phyloP scores from a whole-genome alignment of 306 rosid species.

The Vigna trinervia region DNA sequence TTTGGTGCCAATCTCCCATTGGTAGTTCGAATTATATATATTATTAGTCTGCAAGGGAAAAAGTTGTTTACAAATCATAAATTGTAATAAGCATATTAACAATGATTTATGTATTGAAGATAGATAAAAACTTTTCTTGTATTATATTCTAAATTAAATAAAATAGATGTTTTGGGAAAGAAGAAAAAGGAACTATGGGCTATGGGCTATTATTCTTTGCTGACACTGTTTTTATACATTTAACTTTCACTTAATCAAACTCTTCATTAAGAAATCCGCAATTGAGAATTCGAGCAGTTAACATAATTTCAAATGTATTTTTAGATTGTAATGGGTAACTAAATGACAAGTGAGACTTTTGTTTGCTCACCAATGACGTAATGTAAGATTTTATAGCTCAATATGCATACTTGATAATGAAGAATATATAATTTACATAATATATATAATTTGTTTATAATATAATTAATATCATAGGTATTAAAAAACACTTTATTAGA shows the following conservation, averaged over 20 bases:
- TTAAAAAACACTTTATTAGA: too few species aligned
- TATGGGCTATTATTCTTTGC: neutral
- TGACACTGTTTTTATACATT: neutral
- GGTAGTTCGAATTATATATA: constrained; percentile 1
- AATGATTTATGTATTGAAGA: neutral
- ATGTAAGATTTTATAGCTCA: neutral
- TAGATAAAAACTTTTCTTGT: neutral
- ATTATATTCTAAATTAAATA: neutral
- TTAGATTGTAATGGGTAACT: too few species aligned
- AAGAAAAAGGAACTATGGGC: neutral
- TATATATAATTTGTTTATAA: too few species aligned
- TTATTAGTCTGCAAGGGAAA: neutral
- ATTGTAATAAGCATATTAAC: neutral
- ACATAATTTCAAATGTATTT: neutral
- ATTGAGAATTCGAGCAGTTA: neutral
- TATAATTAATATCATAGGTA: too few species aligned
- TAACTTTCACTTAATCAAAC: too few species aligned
- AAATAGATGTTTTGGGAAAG: neutral
- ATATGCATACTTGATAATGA: too few species aligned
- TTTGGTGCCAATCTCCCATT: constrained; percentile 4
- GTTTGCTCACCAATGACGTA: neutral
- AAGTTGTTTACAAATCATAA: neutral
- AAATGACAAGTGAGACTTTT: neutral
- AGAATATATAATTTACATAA: too few species aligned
- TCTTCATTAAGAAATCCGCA: too few species aligned